Percentiles rank a stretch among this genome's conserved stretches.
These are phyloP conservation scores for Aspergillus hiratsukae DNA, from an alignment of 2,329 filamentous ascomycete genomes.

Conservation along the genomic window DNA sequence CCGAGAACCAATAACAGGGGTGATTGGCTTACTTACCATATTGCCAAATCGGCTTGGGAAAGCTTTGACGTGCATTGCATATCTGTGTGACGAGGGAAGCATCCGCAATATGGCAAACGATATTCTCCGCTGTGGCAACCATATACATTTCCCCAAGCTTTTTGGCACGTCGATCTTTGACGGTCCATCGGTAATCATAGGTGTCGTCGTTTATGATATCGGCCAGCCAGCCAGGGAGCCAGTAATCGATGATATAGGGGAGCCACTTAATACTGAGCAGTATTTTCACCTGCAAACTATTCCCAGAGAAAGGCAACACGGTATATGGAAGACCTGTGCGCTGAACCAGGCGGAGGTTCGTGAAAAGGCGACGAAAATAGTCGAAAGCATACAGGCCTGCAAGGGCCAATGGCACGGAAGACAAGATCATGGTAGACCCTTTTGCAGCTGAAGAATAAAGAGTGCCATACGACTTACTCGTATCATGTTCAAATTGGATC, in stretches of 20 bases:
- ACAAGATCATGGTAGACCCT: slow-evolving; percentile 2
- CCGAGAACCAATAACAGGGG: not conserved
- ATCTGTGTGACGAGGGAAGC: slow-evolving; percentile 14
- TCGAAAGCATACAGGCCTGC: slow-evolving; percentile 1
- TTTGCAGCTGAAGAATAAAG: too few relatives aligned
- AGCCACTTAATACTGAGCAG: slow-evolving; percentile 4
- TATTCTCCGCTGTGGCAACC: slow-evolving; percentile 5
- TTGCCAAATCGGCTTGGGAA: slow-evolving; percentile 13
- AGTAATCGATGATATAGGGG: slow-evolving; percentile 6
- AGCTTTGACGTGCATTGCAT: slow-evolving; percentile 8
- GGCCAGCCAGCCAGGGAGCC: slow-evolving; percentile 8
- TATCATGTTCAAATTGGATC: too few relatives aligned
- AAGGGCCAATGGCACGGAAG: slow-evolving; percentile 3
- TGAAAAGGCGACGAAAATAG: not conserved
- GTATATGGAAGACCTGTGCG: slow-evolving; percentile 10
- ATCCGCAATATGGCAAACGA: slow-evolving; percentile 15
- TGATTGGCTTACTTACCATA: slow-evolving; percentile 7
- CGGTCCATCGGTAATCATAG: slow-evolving; percentile 10
- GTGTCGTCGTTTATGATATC: slow-evolving; percentile 10
- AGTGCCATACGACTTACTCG: too few relatives aligned
- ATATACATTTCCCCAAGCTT: slow-evolving; percentile 12
- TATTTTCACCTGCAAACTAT: not conserved
- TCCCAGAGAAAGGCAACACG: slow-evolving; percentile 2
- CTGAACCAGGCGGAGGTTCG: slow-evolving; percentile 23
- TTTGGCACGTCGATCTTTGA: slow-evolving; percentile 11